These are phyloP conservation scores for Aspergillus incahuasiensis DNA, from an alignment of 495 filamentous ascomycete genomes.

Conservation along the genomic window DNA sequence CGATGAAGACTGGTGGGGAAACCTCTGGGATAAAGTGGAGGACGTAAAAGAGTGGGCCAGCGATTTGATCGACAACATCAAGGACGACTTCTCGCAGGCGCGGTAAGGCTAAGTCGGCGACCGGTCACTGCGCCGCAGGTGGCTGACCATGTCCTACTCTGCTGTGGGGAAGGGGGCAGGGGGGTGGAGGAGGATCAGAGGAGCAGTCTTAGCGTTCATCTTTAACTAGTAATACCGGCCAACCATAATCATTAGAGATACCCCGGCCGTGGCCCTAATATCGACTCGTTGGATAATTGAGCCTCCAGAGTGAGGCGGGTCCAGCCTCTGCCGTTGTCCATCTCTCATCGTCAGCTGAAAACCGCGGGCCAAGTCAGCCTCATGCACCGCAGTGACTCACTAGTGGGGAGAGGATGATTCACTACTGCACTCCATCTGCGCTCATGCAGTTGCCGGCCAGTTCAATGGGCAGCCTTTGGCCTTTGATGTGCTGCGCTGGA, in stretches of 20 bases:
- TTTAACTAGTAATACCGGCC: not conserved
- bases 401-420: not conserved
- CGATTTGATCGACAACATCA: constrained; percentile 30
- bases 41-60: constrained; percentile 37
- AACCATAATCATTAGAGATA: constrained; percentile 10
- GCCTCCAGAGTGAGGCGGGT: not conserved
- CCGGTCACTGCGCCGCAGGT: not conserved
- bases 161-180: not conserved
- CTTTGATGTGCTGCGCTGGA: not conserved
- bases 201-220: not conserved
- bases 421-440: not conserved
- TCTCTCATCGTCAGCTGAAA: not conserved
- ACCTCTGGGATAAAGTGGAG: constrained; percentile 31
- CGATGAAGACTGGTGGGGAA: constrained; percentile 31
- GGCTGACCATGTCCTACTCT: not conserved
- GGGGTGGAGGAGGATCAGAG: not conserved
- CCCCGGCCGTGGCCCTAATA: not conserved
- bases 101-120: too few species aligned
- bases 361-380: not conserved
- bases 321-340: not conserved
- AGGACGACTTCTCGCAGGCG: constrained; percentile 28
- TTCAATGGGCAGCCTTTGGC: not conserved
- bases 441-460: not conserved
- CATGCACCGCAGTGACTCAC: not conserved
- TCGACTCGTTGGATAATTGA: not conserved